Evolutionary conservation across 495 filamentous ascomycete species (phyloP), one percentile per base, ranked within the genome.

Genomic region (Venustampulla echinocandica): DNA sequence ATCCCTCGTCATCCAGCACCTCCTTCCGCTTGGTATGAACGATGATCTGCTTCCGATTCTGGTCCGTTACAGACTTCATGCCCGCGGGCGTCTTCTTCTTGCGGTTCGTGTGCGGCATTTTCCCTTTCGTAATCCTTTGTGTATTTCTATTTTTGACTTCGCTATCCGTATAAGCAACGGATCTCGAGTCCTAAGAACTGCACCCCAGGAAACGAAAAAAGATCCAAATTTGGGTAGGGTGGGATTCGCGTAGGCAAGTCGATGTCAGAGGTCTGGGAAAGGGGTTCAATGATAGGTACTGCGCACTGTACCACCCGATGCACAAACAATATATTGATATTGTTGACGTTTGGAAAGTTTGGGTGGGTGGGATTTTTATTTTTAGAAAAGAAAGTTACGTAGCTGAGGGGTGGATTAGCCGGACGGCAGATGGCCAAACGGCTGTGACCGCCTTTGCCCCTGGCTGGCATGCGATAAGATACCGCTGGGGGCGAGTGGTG

Each of bases 1-100:
- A 80, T 63, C 76, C 75, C 25, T 71, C 61, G 22, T 63, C 49
- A 56, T 69, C 71, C 35, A 65, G 69, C 42, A 77, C 51, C 61
- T 70, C 48, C 41, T 64, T 58, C 23, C 67, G 63, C 54, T 79
- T 77, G 41, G 64, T 57, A 38, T 57, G 51, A 3, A 52, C 44
- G 41, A 52, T 20, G 5, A 44, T 21, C 35, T 39, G 21, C 50
- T 53, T 42, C 52, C 38, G 18, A 50, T 59, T 33, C 34, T 18
- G 37, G 14, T 3, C 17, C 22, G 3, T 13, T 17, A 10, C 33
- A 14, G 42, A 41, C n/a, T 18, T 38, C 6, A 17, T 21, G 0
- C 15, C 27, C 11, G 10, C 15, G 7, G 30, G n/a, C 10, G 5
- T 36, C 20, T 57, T 53, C 36, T 67, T 69, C 47, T 65, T 66